Evolutionary conservation across 2,329 filamentous ascomycete species (phyloP).

Genomic region (Colletotrichum coccodes): DNA sequence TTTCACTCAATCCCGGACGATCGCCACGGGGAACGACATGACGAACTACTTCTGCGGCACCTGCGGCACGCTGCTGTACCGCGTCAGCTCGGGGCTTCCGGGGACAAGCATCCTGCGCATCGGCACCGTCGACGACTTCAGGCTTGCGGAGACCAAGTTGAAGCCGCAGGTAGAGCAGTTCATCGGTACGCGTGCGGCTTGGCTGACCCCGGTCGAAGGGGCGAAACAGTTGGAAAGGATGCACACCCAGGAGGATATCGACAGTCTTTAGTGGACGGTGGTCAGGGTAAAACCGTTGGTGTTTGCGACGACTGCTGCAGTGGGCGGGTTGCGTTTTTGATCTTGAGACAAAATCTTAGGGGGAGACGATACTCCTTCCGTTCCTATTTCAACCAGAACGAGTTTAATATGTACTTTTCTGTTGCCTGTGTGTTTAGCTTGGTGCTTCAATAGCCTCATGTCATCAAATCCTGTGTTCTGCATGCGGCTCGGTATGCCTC

Average conservation of each 20-base stretch:
- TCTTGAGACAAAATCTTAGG: too few species aligned
- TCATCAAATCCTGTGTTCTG: too few species aligned
- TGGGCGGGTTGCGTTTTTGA: too few species aligned
- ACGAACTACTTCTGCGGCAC: constrained; percentile 69
- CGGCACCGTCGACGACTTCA: constrained; percentile 71
- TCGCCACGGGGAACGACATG: constrained; percentile 61
- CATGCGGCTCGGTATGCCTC: too few species aligned
- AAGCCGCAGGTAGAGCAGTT: constrained; percentile 64
- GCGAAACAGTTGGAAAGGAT: constrained; percentile 35
- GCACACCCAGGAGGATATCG: not conserved
- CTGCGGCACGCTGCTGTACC: constrained; percentile 71
- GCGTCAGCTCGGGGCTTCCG: constrained; percentile 54
- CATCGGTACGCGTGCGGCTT: constrained; percentile 60
- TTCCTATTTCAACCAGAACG: too few species aligned
- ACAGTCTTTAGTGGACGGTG: not conserved
- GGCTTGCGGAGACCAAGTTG: constrained; percentile 65
- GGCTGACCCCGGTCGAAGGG: constrained; percentile 46
- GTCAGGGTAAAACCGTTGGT: too few species aligned
- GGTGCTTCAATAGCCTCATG: too few species aligned
- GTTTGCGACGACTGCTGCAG: too few species aligned
- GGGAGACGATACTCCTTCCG: too few species aligned
- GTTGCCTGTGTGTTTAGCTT: too few species aligned
- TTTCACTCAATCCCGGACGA: constrained; percentile 57
- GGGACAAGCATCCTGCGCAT: constrained; percentile 61
- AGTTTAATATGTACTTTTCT: too few species aligned